These are phyloP conservation scores for Oryza longistaminata DNA, from an alignment of 176 grass and related monocot genomes.

Conservation along the genomic window DNA sequence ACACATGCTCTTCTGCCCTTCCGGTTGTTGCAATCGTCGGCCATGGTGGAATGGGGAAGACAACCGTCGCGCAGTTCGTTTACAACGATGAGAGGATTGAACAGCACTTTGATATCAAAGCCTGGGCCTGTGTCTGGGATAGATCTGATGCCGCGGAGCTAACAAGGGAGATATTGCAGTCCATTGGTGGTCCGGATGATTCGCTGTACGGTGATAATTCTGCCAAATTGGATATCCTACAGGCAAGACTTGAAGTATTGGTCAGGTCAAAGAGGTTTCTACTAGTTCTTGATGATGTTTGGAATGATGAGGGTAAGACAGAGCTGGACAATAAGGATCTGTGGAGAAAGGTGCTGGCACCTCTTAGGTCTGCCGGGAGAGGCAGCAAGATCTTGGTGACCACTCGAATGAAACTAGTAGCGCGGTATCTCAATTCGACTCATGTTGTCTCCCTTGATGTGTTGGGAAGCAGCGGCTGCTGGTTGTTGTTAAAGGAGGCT, in stretches of 20 bases:
- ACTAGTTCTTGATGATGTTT: slow-evolving; percentile 59
- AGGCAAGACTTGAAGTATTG: slow-evolving; percentile 10
- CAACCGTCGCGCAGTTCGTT: slow-evolving; percentile 50
- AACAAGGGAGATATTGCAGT: slow-evolving; percentile 51
- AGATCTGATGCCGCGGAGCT: slow-evolving; percentile 35
- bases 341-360: slow-evolving; percentile 45
- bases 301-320: slow-evolving; percentile 45
- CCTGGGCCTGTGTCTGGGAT: slow-evolving; percentile 54
- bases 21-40: slow-evolving; percentile 46
- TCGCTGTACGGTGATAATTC: neutral
- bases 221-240: slow-evolving; percentile 12
- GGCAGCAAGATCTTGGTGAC: slow-evolving; percentile 63
- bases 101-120: slow-evolving; percentile 39
- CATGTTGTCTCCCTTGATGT: slow-evolving; percentile 31
- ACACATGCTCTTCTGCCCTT: neutral
- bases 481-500: slow-evolving; percentile 42
- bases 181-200: slow-evolving; percentile 16
- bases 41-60: slow-evolving; percentile 62
- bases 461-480: slow-evolving; percentile 24
- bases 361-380: neutral
- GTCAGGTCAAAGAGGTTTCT: slow-evolving; percentile 45
- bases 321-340: slow-evolving; percentile 22
- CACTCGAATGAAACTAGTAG: slow-evolving; percentile 40
- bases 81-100: slow-evolving; percentile 46
- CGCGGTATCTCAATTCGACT: slow-evolving; percentile 25